Evolutionary conservation across 202 grass and related monocot species (phyloP), one percentile per base, ranked within the genome.

Genomic region (Brachypodium distachyon): DNA sequence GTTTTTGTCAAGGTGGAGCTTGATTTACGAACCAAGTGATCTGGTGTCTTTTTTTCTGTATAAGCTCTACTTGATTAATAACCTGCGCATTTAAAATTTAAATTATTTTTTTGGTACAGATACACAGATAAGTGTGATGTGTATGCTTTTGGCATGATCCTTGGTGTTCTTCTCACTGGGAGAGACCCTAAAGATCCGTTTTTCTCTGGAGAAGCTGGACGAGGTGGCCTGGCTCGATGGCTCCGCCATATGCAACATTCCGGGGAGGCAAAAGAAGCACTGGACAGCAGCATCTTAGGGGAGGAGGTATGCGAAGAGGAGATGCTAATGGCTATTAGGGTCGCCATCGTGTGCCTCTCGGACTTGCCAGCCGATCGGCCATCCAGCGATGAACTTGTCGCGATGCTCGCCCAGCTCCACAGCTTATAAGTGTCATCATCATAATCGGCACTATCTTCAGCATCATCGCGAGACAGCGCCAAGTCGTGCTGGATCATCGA

Each of bases 111-210:
- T 33, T 83, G 46, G 49, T 53, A 28, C 81, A 99, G 96, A 52
- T 99, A 96, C 75, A 99, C 96, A 21, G 96, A 99, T 61, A 99
- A 99, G 89, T 96, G 92, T 47, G 96, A 99, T 75, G 73, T 99
- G 1, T 99, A 96, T 40, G 86, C 87, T 64, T 94, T 99, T 33
- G 96, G 96, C 50, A 77, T 99, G 82, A 85, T 96, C n/a, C 87
- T 99, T 6, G 91, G 77, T 0, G 61, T 99, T 44, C 44, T 99
- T 36, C 78, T 99, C 47, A 90, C 89, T 3, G 92, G 96, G 53
- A 93, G 79, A 77, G 92, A 99, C 69, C 96, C 89, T 26, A 36
- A 82, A 7, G 87, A 99, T 66, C 63, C 73, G 22, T 89, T 99
- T 68, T 99, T 92, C 80, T 77, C 83, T 0, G 89, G 85, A 21